phyloP scores from a whole-genome alignment of 2,329 filamentous ascomycete genomes.

The Hortaea sp. region DNA sequence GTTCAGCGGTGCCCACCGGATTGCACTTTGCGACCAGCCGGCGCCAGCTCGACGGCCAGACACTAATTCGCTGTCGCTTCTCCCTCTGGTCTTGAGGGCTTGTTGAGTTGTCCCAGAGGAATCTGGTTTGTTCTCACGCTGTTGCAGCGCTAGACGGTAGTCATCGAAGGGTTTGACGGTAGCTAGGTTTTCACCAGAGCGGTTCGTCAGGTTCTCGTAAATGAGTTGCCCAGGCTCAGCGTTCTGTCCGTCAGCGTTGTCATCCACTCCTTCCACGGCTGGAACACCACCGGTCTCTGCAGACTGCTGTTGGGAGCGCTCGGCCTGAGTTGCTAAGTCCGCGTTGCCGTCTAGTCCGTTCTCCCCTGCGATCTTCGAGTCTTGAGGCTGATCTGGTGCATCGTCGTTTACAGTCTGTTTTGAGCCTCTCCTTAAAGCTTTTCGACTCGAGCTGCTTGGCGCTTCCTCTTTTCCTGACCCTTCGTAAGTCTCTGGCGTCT shows the following conservation, averaged over 20 bases:
- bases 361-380: neutral
- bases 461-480: conserved; percentile 21
- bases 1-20: conserved; percentile 80
- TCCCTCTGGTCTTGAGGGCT: conserved; percentile 8
- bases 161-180: conserved; percentile 14
- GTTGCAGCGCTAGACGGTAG: conserved; percentile 15
- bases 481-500: conserved; percentile 15
- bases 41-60: conserved; percentile 44
- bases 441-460: conserved; percentile 16
- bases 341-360: neutral
- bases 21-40: conserved; percentile 43
- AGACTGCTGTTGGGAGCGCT: neutral
- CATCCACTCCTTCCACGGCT: neutral
- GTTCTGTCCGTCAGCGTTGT: neutral
- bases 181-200: conserved; percentile 34
- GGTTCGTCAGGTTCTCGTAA: conserved; percentile 35
- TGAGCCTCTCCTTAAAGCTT: conserved; percentile 19
- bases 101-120: conserved; percentile 12
- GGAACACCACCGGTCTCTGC: neutral
- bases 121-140: conserved; percentile 25
- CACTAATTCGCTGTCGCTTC: conserved; percentile 32
- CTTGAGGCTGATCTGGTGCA: conserved; percentile 1
- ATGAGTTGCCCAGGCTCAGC: conserved; percentile 19
- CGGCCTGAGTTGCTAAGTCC: neutral
- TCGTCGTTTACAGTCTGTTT: conserved; percentile 14